Percentiles rank a stretch among this genome's conserved stretches.
Evolutionary conservation across 306 rosid genomes (phyloP).

Genomic region (Oemleria cerasiformis): DNA sequence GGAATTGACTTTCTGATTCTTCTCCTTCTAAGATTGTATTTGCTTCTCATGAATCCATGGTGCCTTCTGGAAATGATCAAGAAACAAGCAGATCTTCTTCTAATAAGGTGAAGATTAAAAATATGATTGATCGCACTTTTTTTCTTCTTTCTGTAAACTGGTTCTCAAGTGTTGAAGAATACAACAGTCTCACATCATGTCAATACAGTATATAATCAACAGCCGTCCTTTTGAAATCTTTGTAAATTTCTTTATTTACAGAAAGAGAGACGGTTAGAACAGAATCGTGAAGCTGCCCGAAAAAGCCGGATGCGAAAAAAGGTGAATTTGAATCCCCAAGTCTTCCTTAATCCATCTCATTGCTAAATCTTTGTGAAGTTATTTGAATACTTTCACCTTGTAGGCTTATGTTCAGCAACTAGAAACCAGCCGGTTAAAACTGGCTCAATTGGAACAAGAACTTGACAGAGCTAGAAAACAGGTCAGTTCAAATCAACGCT

Average conservation of each 20-base stretch:
- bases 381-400: conserved; percentile 19
- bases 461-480: conserved; percentile 62
- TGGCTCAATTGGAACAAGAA: conserved; percentile 73
- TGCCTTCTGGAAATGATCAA: conserved; percentile 50
- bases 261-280: conserved; percentile 70
- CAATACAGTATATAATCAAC: too few species aligned
- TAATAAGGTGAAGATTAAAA: conserved; percentile 54
- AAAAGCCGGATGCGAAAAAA: conserved; percentile 76
- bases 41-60: conserved; percentile 49
- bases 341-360: neutral
- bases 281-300: conserved; percentile 90
- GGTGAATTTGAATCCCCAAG: conserved; percentile 37
- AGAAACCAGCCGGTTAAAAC: conserved; percentile 79
- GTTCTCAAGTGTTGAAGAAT: conserved; percentile 4
- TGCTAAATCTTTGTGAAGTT: neutral
- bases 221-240: too few species aligned
- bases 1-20: conserved; percentile 16
- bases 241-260: conserved; percentile 19
- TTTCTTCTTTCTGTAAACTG: neutral
- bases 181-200: too few species aligned
- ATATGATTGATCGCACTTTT: neutral
- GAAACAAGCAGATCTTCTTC: conserved; percentile 45
- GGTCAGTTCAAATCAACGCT: conserved; percentile 43
- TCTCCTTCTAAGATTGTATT: conserved; percentile 45
- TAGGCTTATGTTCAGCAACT: conserved; percentile 92